Percentiles rank a stretch among this genome's conserved stretches.
Evolutionary conservation across 176 grass and related monocot genomes (phyloP).

Genomic region (Phragmites australis): DNA sequence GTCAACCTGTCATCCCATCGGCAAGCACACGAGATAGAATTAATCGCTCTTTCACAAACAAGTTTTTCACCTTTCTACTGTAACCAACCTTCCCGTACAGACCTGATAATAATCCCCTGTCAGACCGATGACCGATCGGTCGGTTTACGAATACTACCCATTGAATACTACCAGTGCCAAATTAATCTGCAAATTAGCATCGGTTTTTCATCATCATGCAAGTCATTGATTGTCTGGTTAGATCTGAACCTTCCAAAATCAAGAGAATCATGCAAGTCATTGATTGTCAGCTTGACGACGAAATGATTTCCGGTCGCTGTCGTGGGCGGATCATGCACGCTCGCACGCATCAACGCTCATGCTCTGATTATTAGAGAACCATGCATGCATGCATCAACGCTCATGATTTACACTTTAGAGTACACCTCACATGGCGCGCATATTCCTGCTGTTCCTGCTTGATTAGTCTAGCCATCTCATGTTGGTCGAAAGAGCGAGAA

Average conservation of each 20-base stretch:
- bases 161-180: neutral
- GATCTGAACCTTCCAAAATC: neutral
- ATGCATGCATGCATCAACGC: neutral
- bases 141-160: neutral
- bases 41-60: too few relatives aligned
- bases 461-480: neutral
- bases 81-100: too few relatives aligned
- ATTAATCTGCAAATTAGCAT: neutral
- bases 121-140: neutral
- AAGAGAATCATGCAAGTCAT: neutral
- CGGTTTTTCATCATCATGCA: neutral
- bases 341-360: neutral
- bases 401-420: neutral
- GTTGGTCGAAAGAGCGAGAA: too few relatives aligned
- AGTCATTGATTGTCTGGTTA: neutral
- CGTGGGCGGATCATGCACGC: neutral
- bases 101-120: too few relatives aligned
- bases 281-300: neutral
- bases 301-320: neutral
- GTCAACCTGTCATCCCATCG: too few relatives aligned
- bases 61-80: too few relatives aligned
- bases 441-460: neutral
- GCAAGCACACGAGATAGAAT: too few relatives aligned
- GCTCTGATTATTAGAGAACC: neutral
- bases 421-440: constrained; percentile 13